Evolutionary conservation across 2,329 filamentous ascomycete species (phyloP), one percentile per base, ranked within the genome.

Genomic region (Purpureocillium lavendulum): DNA sequence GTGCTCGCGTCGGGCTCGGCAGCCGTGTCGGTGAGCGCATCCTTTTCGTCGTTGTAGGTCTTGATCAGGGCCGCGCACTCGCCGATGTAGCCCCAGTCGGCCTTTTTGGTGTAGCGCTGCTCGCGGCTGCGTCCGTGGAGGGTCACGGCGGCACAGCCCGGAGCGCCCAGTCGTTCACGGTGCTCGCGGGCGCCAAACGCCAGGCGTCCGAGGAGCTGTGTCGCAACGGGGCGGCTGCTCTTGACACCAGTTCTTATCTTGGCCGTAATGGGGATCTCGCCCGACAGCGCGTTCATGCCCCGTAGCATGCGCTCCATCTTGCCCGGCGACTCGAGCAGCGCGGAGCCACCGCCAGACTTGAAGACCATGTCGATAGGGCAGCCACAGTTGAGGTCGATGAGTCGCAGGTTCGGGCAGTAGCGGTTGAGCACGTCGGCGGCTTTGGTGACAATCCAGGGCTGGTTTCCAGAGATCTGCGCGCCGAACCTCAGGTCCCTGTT

Each of bases 311-410:
- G 90, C 62, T 96, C 89, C 36, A 98, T 68, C 64, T 96, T 97
- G 42, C 80, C 80, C 24, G 78, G 85, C 39, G 82, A 73, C 53
- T 98, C 92, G n/a, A 98, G 79, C 13, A 98, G 76, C 2, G 87
- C 90, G 15, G 90, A 95, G 4, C 92, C 92, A 31, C 86, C 87
- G 37, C 92, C 92, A 34, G 83, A 75, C 51, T 88, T 81, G 69
- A 80, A 97, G 38, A 98, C 82, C 51, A 96, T 77, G 57, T 98
- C 92, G 56, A 98, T 96, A 4, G 92, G 92, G 56, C 92, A 98
- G 33, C 92, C 92, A 53, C 90, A 97, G 68, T 98, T 98, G 50
- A 98, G 70, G 55, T 98, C 92, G 48, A 98, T 85, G 30, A 95
- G 79, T 29, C 92, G 85, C 15, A 98, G 73, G 52, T 87, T 78